These are phyloP conservation scores for Parafenestella ontariensis DNA, from an alignment of 2,329 filamentous ascomycete species.

Conservation along the genomic window DNA sequence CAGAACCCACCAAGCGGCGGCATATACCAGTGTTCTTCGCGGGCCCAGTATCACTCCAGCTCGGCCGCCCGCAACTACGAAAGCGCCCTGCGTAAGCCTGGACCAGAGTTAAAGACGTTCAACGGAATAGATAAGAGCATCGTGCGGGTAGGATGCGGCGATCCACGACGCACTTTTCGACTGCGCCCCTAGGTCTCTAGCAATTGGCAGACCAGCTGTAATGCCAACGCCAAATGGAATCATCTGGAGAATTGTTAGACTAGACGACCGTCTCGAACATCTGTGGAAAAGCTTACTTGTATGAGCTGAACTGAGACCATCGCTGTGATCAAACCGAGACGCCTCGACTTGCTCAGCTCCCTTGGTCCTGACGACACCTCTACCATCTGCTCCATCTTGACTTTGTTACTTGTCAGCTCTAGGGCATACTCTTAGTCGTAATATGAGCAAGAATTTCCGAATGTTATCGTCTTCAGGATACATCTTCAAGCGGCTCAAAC, in stretches of 20 bases:
- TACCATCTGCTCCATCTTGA: too few species aligned
- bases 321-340: too few species aligned
- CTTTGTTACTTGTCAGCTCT: too few species aligned
- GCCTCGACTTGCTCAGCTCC: too few species aligned
- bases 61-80: constrained; percentile 64
- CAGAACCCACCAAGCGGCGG: not conserved
- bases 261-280: too few species aligned
- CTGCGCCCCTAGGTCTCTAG: not conserved
- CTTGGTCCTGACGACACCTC: too few species aligned
- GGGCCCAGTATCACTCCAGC: constrained; percentile 66
- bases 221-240: constrained; percentile 9
- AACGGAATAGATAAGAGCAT: not conserved
- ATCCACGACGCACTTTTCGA: constrained; percentile 2
- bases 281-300: too few species aligned
- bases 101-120: not conserved
- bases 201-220: constrained; percentile 1
- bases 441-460: too few species aligned
- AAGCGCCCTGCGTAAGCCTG: constrained; percentile 60
- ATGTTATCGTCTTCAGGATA: too few species aligned
- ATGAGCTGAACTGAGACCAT: too few species aligned
- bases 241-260: constrained; percentile 3
- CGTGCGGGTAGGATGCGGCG: constrained; percentile 5
- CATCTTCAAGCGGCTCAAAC: too few species aligned
- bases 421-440: too few species aligned
- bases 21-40: constrained; percentile 51